Percentiles rank a stretch among this genome's conserved stretches.
These are phyloP conservation scores for Aspergillus puulaauensis DNA, from an alignment of 2,329 filamentous ascomycete species.

Conservation along the genomic window DNA sequence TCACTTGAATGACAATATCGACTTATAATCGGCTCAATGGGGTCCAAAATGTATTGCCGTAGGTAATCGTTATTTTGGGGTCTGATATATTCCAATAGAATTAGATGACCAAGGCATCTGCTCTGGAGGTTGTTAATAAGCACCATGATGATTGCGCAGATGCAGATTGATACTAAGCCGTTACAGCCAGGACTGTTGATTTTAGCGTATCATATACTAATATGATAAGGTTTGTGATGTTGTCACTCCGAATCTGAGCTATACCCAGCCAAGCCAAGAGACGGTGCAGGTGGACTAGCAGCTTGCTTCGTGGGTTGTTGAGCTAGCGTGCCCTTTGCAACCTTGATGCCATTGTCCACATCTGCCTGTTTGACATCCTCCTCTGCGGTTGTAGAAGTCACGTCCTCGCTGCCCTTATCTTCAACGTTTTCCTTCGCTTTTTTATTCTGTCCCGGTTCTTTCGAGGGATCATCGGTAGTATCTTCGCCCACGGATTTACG, in stretches of 20 bases:
- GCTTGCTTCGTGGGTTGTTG: neutral
- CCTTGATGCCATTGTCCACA: neutral
- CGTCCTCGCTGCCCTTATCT: neutral
- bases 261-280: constrained; percentile 7
- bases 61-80: neutral
- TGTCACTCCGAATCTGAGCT: constrained; percentile 12
- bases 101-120: neutral
- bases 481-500: constrained; percentile 39
- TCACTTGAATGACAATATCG: neutral
- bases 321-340: neutral
- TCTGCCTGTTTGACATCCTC: neutral
- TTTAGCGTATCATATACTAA: neutral
- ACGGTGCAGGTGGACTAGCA: neutral
- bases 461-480: constrained; percentile 5
- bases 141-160: neutral
- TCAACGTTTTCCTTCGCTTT: neutral
- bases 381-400: neutral
- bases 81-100: neutral
- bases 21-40: neutral
- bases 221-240: neutral
- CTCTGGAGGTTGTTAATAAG: neutral
- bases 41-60: neutral
- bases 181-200: neutral
- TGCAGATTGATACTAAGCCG: neutral
- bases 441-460: constrained; percentile 13